These are phyloP conservation scores for Suhomyces faveliae DNA, from an alignment of 805 yeast genomes.

Conservation along the genomic window DNA sequence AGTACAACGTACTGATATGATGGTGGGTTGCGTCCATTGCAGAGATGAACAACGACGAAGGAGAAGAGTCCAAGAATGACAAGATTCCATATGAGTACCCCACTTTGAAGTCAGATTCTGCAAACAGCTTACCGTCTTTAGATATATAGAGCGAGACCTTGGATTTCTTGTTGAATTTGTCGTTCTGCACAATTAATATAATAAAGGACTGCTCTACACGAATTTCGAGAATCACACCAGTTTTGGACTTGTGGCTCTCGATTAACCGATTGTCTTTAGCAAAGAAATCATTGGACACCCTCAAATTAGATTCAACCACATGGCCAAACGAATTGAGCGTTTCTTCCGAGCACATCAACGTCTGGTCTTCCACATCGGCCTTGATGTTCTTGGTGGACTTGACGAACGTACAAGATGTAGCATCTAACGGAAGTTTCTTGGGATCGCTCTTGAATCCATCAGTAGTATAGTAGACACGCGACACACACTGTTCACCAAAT, in stretches of 20 bases:
- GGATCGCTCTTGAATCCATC: slow-evolving; percentile 45
- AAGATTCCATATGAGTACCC: slow-evolving; percentile 36
- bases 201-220: slow-evolving; percentile 41
- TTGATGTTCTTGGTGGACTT: slow-evolving; percentile 22
- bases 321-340: slow-evolving; percentile 42
- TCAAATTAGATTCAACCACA: slow-evolving; percentile 35
- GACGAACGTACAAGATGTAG: slow-evolving; percentile 31
- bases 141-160: slow-evolving; percentile 44
- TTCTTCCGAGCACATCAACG: slow-evolving; percentile 32
- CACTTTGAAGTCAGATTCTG: slow-evolving; percentile 39
- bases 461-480: slow-evolving; percentile 36
- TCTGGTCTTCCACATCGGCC: slow-evolving; percentile 20
- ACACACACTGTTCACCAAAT: slow-evolving; percentile 19
- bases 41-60: slow-evolving; percentile 33
- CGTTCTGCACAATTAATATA: slow-evolving; percentile 40
- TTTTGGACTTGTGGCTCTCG: slow-evolving; percentile 22
- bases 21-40: slow-evolving; percentile 20
- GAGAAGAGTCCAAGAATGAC: slow-evolving; percentile 37
- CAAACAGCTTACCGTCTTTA: slow-evolving; percentile 44
- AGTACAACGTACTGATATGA: slow-evolving; percentile 36
- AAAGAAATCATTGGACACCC: slow-evolving; percentile 46
- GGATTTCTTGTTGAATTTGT: slow-evolving; percentile 40
- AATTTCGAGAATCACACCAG: slow-evolving; percentile 34
- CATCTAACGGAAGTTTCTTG: slow-evolving; percentile 27
- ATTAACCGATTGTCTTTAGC: slow-evolving; percentile 25